phyloP scores from a whole-genome alignment of 768 basidiomycete genomes.

The Lentinula guzmanii region DNA sequence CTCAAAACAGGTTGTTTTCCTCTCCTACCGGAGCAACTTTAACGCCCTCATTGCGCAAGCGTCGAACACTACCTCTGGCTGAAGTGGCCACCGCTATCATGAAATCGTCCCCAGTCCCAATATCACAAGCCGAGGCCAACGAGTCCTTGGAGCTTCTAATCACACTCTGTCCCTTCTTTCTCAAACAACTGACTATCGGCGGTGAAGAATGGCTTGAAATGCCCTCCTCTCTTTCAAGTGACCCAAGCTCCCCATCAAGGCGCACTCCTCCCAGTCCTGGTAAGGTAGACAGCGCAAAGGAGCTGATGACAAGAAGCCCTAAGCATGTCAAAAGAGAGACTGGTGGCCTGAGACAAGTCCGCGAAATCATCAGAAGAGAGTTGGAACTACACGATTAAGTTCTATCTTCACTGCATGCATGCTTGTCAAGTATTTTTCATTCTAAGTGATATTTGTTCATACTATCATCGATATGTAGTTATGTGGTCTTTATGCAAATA shows the following conservation, averaged over 20 bases:
- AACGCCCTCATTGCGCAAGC: slow-evolving; percentile 57
- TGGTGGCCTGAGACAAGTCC: slow-evolving; percentile 71
- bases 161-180: slow-evolving; percentile 75
- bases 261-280: slow-evolving; percentile 44
- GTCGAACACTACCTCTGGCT: slow-evolving; percentile 59
- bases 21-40: slow-evolving; percentile 46
- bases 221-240: slow-evolving; percentile 36
- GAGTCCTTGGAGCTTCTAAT: slow-evolving; percentile 67
- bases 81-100: slow-evolving; percentile 67
- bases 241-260: slow-evolving; percentile 23
- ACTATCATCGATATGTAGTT: slow-evolving; percentile 2
- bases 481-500: background rate
- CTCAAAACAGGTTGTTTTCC: slow-evolving; percentile 59
- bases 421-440: slow-evolving; percentile 15
- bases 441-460: background rate
- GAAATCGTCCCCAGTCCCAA: slow-evolving; percentile 78
- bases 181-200: slow-evolving; percentile 55
- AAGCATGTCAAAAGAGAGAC: slow-evolving; percentile 62
- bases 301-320: slow-evolving; percentile 65
- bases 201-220: slow-evolving; percentile 58
- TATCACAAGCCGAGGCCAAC: slow-evolving; percentile 70
- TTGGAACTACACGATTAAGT: slow-evolving; percentile 61
- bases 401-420: slow-evolving; percentile 6
- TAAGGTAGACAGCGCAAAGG: slow-evolving; percentile 55
- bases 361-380: slow-evolving; percentile 77